Evolutionary conservation across 345 rosid species (phyloP).

Genomic region (Bruguiera sexangula): DNA sequence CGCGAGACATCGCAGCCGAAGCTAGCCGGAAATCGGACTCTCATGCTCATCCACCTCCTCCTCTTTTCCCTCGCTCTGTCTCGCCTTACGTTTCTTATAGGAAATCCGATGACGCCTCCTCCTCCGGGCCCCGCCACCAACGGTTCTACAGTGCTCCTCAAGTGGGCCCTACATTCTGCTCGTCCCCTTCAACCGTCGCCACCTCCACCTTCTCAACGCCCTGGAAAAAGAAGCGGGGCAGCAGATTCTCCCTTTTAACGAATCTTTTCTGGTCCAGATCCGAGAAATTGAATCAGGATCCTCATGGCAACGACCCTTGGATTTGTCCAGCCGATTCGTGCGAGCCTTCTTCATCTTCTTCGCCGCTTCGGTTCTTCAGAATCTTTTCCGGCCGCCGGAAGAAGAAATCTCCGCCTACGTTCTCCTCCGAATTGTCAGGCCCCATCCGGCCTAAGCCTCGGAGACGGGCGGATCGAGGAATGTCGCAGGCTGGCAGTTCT

Average conservation of each 20-base stretch:
- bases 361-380: slow-evolving; percentile 53
- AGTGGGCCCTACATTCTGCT: slow-evolving; percentile 38
- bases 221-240: slow-evolving; percentile 35
- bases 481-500: slow-evolving; percentile 60
- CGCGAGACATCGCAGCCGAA: slow-evolving; percentile 9
- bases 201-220: slow-evolving; percentile 20
- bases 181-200: slow-evolving; percentile 12
- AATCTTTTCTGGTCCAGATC: slow-evolving; percentile 69
- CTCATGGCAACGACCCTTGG: slow-evolving; percentile 9
- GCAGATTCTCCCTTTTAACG: slow-evolving; percentile 44
- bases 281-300: slow-evolving; percentile 47
- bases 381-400: slow-evolving; percentile 41
- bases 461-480: slow-evolving; percentile 54
- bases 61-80: slow-evolving; percentile 73
- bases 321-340: slow-evolving; percentile 25
- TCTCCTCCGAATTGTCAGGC: slow-evolving; percentile 31
- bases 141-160: slow-evolving; percentile 76
- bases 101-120: slow-evolving; percentile 45
- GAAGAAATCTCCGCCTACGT: slow-evolving; percentile 29
- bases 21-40: slow-evolving; percentile 25
- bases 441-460: slow-evolving; percentile 27
- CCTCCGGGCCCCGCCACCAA: slow-evolving; percentile 22
- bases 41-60: slow-evolving; percentile 36
- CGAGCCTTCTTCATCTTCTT: slow-evolving; percentile 35
- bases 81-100: slow-evolving; percentile 68